Evolutionary conservation across 2,329 filamentous ascomycete genomes (phyloP), one percentile per base, ranked within the genome.

Genomic region (Colletotrichum echinochloae): DNA sequence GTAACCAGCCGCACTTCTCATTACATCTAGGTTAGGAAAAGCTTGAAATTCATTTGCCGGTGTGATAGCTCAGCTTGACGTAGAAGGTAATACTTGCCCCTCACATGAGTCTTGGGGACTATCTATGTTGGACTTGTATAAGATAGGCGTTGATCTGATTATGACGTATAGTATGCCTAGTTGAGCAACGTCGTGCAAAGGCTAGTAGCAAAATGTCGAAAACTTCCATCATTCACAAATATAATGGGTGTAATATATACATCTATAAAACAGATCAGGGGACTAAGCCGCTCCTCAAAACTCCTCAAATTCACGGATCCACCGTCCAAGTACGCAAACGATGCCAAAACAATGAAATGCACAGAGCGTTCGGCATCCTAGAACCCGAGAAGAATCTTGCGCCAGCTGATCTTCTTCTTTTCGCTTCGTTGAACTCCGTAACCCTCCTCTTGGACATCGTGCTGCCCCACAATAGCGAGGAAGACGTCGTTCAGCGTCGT

Each of bases 401-500:
- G 35, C 68, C 68, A 71, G 18, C 59, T 39, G 3, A 60, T 63
- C 46, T 59, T 71, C 30, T 54, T 63, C 64, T 48, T 68, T 52
- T 39, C 44, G 6, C 12, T 28, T 5, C 41, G 7, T 5, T 2
- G 39, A 6, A 20, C 30, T 20, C 30, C 33, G 61, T 87, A 87
- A 20, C 88, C 87, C 81, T 95, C 94, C 78, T 97, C 94, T 73
- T 90, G 85, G 8, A 95, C 88, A 78, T 94, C 90, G 78, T 97
- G 92, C 78, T 90, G 88, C 1, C 91, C 91, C 0, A 97, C 94
- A 77, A 98, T 96, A 28, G 87, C 88, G 79, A 98, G 81, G 80
- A 98, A 98, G 0, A 98, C 94, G 80, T 97, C 93, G 77, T 98
- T 95, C 46, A 98, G 82, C 20, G 94, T 97, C n/a, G 94, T 95